These are phyloP conservation scores for Medicago truncatula DNA, from an alignment of 306 rosid genomes.

Conservation along the genomic window DNA sequence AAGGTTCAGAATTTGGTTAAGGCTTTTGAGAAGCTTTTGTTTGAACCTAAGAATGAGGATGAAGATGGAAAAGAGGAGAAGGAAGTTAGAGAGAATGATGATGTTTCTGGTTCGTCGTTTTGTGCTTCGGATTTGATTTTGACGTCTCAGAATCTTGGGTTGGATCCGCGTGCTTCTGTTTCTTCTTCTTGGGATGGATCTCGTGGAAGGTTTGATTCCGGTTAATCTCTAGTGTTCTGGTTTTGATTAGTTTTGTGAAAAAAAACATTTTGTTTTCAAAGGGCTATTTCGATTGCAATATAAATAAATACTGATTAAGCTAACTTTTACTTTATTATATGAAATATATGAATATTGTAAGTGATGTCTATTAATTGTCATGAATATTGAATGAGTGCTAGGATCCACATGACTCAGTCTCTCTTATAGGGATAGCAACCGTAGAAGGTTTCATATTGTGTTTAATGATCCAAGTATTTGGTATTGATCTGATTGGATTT, in stretches of 20 bases:
- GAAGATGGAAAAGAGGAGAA: conserved; percentile 41
- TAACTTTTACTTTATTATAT: no score
- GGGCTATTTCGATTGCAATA: neutral
- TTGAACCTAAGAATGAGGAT: conserved; percentile 54
- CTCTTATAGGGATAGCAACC: conserved; percentile 80
- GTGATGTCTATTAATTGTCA: neutral
- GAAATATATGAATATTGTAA: no score
- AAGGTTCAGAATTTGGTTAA: conserved; percentile 75
- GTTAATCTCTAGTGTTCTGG: neutral
- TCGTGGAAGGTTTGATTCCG: conserved; percentile 58
- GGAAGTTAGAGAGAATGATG: conserved; percentile 37
- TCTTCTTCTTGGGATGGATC: conserved; percentile 83
- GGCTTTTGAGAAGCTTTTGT: conserved; percentile 84
- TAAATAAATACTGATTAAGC: neutral
- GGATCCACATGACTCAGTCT: conserved; percentile 56
- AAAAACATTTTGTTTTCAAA: neutral
- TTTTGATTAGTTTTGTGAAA: neutral
- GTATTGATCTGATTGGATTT: neutral
- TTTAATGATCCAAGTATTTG: neutral
- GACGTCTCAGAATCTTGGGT: conserved; percentile 75
- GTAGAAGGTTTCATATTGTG: conserved; percentile 57
- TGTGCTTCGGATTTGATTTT: conserved; percentile 56
- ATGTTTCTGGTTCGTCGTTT: conserved; percentile 57
- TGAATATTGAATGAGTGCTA: no score
- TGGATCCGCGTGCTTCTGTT: conserved; percentile 58